Evolutionary conservation across 1,284 basidiomycete species (phyloP), one percentile per base, ranked within the genome.

Genomic region (Puccinia coronata): DNA sequence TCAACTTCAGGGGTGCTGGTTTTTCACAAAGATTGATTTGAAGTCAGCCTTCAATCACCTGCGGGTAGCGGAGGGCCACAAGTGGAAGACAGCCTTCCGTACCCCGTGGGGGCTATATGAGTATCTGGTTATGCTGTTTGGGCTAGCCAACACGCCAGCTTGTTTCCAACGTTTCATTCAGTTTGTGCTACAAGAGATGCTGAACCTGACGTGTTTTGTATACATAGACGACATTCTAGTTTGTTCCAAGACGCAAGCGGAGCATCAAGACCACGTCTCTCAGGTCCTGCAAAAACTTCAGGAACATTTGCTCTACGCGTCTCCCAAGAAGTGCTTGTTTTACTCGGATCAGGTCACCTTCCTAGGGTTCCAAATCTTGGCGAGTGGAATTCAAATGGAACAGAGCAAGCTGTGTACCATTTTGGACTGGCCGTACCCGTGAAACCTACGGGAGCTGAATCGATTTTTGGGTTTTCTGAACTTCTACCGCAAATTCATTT

Each of bases 181-280:
- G 36, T 28, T 25, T n/a, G 76, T 57, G 1, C 28, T 79, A 1
- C 9, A 36, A 23, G 65, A 79, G 34, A 36, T 39, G 14, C 14
- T 79, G 14, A 31, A 70, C 43, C 20, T 79, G 2, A 53, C 20
- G 25, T 79, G 43, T 28, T 69, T 53, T 53, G 76, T 79, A 18
- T 79, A 69, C 34, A 51, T 79, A 47, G 76, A 79, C 65, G 36
- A 79, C 20, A 79, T 79, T 18, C 41, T 70, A 20, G 57, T 79
- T 39, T 70, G 55, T 25, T 79, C 63, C 2, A 55, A 70, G 36
- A 49, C 63, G 4, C 1, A 16, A 25, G 2, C 14, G 6, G 65
- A 79, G 1, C 65, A 79, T 28, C 2, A 1, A 36, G 57, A 23
- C 14, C 65, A 79, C 69, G 14, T 79, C 12, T 36, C 1, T 4